Evolutionary conservation across 306 rosid genomes (phyloP).

Genomic region (Carpinus fangiana): DNA sequence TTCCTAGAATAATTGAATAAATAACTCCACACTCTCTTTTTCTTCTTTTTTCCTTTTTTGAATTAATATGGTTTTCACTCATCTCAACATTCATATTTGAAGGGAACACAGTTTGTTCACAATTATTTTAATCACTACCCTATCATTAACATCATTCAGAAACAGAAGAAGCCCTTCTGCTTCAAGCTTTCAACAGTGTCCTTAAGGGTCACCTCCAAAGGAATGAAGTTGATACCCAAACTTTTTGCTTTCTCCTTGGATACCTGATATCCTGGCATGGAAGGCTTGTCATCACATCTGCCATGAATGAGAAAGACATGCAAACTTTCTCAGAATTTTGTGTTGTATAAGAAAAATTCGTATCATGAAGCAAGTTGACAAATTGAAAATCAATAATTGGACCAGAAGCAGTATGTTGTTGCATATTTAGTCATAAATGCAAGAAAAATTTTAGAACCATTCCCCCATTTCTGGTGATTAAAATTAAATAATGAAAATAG

Average conservation of each 20-base stretch:
- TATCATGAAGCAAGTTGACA: neutral
- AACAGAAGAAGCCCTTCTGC: constrained; percentile 22
- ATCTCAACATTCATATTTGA: no score
- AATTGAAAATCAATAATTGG: neutral
- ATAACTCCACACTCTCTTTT: no score
- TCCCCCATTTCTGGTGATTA: no score
- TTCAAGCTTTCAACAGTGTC: constrained; percentile 35
- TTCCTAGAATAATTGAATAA: no score
- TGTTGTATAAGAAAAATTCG: neutral
- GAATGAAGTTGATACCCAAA: constrained; percentile 28
- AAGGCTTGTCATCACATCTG: constrained; percentile 31
- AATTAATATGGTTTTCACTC: no score
- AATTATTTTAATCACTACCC: no score
- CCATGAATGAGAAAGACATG: neutral
- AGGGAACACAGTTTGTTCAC: no score
- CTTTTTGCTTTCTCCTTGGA: constrained; percentile 24
- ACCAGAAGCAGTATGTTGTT: neutral
- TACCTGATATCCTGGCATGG: constrained; percentile 3
- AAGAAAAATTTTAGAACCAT: neutral
- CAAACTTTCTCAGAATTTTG: neutral
- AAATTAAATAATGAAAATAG: no score
- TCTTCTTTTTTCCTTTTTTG: no score
- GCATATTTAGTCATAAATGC: neutral
- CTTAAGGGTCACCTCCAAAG: constrained; percentile 22
- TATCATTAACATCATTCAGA: neutral